Percentiles rank a stretch among this genome's conserved stretches.
Conservation (phyloP, 371 early-diverging fungal species). For the Apophysomyces trapeziformis region DNA sequence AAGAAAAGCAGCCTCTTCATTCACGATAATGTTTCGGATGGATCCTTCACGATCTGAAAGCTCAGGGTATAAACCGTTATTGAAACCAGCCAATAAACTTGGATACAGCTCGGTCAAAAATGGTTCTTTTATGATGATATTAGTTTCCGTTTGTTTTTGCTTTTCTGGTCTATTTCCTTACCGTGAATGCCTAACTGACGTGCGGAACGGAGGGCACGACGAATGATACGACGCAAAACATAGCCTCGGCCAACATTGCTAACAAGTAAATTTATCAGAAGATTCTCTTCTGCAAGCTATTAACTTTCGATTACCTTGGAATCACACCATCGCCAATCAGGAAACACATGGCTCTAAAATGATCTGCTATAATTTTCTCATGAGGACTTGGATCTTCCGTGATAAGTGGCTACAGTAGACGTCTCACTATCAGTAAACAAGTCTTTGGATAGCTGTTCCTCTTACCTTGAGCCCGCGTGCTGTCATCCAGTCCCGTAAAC, state of each 20-base stretch:
- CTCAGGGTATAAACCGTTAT: constrained; percentile 60
- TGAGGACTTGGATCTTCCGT: constrained; percentile 50
- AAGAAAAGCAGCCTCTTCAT: constrained; percentile 72
- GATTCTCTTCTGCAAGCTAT: background rate
- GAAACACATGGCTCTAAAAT: constrained; percentile 73
- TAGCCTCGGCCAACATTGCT: constrained; percentile 80
- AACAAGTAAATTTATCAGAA: background rate
- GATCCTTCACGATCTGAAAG: constrained; percentile 56
- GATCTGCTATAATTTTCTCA: constrained; percentile 79
- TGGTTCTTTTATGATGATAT: constrained; percentile 36
- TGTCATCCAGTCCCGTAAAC: constrained; percentile 45
- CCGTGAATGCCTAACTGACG: constrained; percentile 67
- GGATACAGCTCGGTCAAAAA: constrained; percentile 69
- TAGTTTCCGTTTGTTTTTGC: background rate
- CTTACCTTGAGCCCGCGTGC: constrained; percentile 38
- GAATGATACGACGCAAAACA: constrained; percentile 77
- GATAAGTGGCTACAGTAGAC: constrained; percentile 2
- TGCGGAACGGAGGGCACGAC: constrained; percentile 75
- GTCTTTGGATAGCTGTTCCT: background rate
- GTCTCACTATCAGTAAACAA: background rate
- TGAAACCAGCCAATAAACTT: constrained; percentile 58
- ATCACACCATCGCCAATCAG: constrained; percentile 78
- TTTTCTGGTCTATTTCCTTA: constrained; percentile 18
- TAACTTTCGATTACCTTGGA: constrained; percentile 54
- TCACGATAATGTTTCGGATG: constrained; percentile 59